These are phyloP conservation scores for Clonostachys byssicola DNA, from an alignment of 2,329 filamentous ascomycete species.

Conservation along the genomic window DNA sequence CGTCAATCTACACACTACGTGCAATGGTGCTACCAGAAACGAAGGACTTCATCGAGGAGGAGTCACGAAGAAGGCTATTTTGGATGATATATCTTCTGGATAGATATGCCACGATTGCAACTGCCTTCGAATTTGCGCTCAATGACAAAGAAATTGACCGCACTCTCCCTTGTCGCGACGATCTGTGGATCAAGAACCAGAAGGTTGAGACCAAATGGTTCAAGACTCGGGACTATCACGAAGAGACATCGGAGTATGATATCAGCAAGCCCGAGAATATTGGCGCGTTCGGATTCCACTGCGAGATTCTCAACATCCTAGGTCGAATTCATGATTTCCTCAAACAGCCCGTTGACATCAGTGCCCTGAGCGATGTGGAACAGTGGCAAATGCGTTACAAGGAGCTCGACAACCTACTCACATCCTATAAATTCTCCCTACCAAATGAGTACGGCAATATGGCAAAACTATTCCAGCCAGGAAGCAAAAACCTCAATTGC, in stretches of 20 bases:
- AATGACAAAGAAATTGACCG: conserved; percentile 89
- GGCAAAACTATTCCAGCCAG: conserved; percentile 69
- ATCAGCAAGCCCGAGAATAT: conserved; percentile 74
- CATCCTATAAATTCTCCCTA: conserved; percentile 78
- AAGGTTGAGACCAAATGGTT: conserved; percentile 86
- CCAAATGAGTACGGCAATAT: conserved; percentile 83
- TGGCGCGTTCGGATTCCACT: conserved; percentile 84
- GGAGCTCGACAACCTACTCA: conserved; percentile 75
- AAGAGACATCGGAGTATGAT: conserved; percentile 51
- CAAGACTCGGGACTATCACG: conserved; percentile 40
- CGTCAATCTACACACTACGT: conserved; percentile 84
- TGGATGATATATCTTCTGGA: conserved; percentile 95
- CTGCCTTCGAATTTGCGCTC: conserved; percentile 86
- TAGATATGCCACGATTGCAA: conserved; percentile 84
- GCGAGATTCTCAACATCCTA: conserved; percentile 83
- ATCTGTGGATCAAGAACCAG: conserved; percentile 79
- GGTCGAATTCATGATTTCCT: conserved; percentile 86
- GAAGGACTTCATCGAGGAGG: conserved; percentile 83
- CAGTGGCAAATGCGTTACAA: conserved; percentile 86
- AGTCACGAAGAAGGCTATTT: conserved; percentile 78
- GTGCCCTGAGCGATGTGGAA: conserved; percentile 78
- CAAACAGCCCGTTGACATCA: conserved; percentile 86
- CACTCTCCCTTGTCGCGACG: conserved; percentile 80
- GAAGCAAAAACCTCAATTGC: conserved; percentile 68
- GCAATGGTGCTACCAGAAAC: conserved; percentile 83